Conservation (phyloP, 148 eudicot species). For the Rhododendron kiyosumense region DNA sequence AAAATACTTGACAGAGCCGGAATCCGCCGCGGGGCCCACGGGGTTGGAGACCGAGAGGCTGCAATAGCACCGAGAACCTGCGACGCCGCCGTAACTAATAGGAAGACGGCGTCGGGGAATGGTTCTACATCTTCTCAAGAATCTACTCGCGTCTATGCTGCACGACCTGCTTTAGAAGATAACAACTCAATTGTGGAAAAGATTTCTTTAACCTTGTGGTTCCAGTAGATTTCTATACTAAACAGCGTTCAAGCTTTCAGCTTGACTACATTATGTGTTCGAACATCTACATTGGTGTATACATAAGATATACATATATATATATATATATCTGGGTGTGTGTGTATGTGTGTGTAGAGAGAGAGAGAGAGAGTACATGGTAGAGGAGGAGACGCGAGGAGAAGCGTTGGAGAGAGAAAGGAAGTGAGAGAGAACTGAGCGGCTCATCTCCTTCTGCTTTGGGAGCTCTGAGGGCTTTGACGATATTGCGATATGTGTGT, state of each 20-base stretch:
- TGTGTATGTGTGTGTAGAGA: background rate
- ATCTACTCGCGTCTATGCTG: constrained; percentile 20
- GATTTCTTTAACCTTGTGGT: background rate
- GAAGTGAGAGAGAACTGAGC: constrained; percentile 54
- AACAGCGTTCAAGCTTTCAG: background rate
- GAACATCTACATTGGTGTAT: background rate
- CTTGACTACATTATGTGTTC: background rate
- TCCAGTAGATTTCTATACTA: background rate
- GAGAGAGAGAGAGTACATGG: constrained; percentile 19
- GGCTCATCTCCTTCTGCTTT: constrained; percentile 42
- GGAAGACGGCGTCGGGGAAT: constrained; percentile 19
- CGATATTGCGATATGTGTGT: background rate
- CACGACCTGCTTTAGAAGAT: constrained; percentile 27
- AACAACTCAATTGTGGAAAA: background rate
- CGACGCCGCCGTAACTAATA: constrained; percentile 5
- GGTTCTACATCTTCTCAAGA: constrained; percentile 14
- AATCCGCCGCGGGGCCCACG: constrained; percentile 26
- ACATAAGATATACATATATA: background rate
- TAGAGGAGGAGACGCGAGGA: constrained; percentile 42
- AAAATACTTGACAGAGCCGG: constrained; percentile 30
- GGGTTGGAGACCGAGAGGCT: constrained; percentile 40
- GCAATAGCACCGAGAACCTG: constrained; percentile 44
- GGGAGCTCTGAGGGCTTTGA: background rate
- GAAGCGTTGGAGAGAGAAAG: constrained; percentile 35
- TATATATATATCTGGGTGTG: background rate